phyloP scores from a whole-genome alignment of 495 filamentous ascomycete species.

The Aspergillus taichungensis region DNA sequence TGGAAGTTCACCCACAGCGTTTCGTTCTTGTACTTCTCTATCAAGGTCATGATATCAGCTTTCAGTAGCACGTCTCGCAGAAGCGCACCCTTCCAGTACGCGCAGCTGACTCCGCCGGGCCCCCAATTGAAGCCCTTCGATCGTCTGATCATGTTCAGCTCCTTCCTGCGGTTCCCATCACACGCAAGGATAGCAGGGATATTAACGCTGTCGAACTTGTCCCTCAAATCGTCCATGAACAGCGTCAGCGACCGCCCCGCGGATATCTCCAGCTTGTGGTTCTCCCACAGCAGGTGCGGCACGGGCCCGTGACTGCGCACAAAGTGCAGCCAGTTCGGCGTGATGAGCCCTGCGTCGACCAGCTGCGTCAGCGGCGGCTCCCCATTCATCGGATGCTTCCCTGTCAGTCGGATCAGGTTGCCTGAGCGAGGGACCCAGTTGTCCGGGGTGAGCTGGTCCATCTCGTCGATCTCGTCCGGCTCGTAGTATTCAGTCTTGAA shows the following conservation, averaged over 20 bases:
- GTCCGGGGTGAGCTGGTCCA: conserved; percentile 24
- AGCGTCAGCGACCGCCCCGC: conserved; percentile 44
- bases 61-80: conserved; percentile 45
- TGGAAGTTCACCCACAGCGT: conserved; percentile 47
- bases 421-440: conserved; percentile 25
- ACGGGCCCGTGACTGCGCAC: conserved; percentile 58
- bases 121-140: conserved; percentile 54
- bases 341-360: conserved; percentile 31
- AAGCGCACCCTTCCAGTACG: conserved; percentile 52
- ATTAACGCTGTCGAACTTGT: conserved; percentile 41
- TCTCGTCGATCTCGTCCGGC: conserved; percentile 16
- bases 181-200: conserved; percentile 54
- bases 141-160: conserved; percentile 47
- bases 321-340: conserved; percentile 48
- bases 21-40: conserved; percentile 17
- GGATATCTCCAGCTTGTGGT: conserved; percentile 44
- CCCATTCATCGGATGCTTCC: conserved; percentile 27
- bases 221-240: conserved; percentile 43
- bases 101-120: conserved; percentile 49
- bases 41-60: conserved; percentile 37
- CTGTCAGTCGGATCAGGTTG: conserved; percentile 23
- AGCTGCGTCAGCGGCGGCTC: conserved; percentile 15
- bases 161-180: conserved; percentile 51
- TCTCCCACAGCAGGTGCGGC: conserved; percentile 37
- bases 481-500: neutral